phyloP scores from a whole-genome alignment of 441 rosid genomes.

The Adansonia grandidieri region DNA sequence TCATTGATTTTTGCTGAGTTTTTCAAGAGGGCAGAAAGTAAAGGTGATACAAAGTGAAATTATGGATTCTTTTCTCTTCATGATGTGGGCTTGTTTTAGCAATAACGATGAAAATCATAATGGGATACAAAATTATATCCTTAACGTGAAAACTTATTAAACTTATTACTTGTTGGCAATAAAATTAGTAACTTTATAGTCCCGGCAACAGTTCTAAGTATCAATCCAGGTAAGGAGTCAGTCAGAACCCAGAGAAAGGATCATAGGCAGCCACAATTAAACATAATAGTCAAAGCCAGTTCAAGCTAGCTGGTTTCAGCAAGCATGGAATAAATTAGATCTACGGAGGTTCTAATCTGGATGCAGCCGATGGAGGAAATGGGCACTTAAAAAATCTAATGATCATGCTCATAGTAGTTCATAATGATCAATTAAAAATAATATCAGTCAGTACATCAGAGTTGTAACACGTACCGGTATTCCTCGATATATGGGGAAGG shows the following conservation, averaged over 20 bases:
- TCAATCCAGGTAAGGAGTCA: neutral
- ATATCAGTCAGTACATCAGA: constrained; percentile 3
- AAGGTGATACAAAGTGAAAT: neutral
- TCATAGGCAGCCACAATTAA: constrained; percentile 1
- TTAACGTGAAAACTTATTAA: neutral
- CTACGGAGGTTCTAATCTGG: neutral
- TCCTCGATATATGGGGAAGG: constrained; percentile 85
- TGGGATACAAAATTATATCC: neutral
- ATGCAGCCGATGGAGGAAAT: neutral
- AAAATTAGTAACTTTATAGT: constrained; percentile 11
- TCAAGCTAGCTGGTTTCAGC: neutral
- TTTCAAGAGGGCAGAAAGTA: too few relatives aligned
- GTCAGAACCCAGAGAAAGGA: neutral
- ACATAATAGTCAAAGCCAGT: neutral
- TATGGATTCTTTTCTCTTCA: neutral
- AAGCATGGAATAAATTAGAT: constrained; percentile 1
- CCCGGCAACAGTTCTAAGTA: neutral
- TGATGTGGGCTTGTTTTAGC: neutral
- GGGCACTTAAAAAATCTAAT: constrained; percentile 13
- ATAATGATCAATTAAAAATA: constrained; percentile 1
- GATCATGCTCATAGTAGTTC: neutral
- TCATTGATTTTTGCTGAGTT: neutral
- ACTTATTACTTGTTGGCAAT: neutral
- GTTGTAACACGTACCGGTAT: constrained; percentile 60
- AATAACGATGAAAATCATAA: constrained; percentile 2